Percentiles rank a stretch among this genome's conserved stretches.
phyloP scores from a whole-genome alignment of 352 stramenopile species.

The Globisporangium uncinulatum region DNA sequence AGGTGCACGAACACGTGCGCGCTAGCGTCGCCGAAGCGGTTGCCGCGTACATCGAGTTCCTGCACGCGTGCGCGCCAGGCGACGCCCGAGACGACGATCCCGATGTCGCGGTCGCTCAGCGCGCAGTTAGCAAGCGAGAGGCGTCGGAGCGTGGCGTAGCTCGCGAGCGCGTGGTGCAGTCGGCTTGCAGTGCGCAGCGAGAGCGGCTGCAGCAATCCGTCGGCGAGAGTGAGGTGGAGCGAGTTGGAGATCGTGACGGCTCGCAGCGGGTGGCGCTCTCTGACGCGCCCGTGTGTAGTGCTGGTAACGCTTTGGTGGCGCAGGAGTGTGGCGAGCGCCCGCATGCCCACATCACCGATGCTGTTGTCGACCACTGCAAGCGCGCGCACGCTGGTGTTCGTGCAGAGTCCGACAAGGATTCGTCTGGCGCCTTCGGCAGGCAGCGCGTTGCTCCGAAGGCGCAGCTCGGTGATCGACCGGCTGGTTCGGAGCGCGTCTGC shows the following conservation, averaged over 20 bases:
- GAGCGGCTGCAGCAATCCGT: conserved; percentile 22
- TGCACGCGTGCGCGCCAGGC: conserved; percentile 30
- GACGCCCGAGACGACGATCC: conserved; percentile 36
- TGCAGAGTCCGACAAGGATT: conserved; percentile 21
- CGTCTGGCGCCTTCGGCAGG: conserved; percentile 23
- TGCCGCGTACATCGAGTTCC: conserved; percentile 29
- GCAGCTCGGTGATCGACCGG: conserved; percentile 25
- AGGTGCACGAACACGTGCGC: conserved; percentile 23
- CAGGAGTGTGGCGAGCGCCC: conserved; percentile 23
- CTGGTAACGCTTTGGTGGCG: conserved; percentile 6
- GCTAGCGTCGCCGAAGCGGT: conserved; percentile 24
- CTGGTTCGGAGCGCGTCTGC: conserved; percentile 18
- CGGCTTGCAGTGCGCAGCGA: conserved; percentile 14
- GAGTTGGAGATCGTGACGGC: conserved; percentile 24
- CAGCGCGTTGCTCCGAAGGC: conserved; percentile 35
- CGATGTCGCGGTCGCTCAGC: conserved; percentile 23
- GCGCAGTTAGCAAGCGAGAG: conserved; percentile 34
- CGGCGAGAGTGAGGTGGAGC: conserved; percentile 17
- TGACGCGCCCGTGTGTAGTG: no score
- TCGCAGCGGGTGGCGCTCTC: conserved; percentile 9
- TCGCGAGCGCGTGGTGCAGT: conserved; percentile 30
- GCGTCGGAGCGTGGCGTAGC: conserved; percentile 19
- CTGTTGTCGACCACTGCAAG: conserved; percentile 30
- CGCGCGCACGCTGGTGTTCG: conserved; percentile 18
- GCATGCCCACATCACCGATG: conserved; percentile 28